Evolutionary conservation across 2,329 filamentous ascomycete genomes (phyloP).

Genomic region (Fusarium sublunatum): DNA sequence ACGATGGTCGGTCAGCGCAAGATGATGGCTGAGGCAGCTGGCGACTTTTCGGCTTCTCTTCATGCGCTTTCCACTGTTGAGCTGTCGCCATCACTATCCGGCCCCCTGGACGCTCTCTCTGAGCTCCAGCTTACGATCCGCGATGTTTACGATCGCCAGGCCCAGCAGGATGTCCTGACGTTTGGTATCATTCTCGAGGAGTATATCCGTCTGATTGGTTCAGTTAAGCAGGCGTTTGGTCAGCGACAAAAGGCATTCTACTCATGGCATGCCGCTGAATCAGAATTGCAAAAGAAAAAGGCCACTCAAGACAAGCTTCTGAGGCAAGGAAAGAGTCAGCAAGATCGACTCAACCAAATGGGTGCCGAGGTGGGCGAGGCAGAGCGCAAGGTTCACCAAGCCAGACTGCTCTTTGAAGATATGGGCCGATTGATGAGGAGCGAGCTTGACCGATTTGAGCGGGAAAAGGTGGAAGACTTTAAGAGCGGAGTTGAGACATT

Average conservation of each 20-base stretch:
- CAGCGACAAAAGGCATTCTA: conserved; percentile 97
- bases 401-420: conserved; percentile 90
- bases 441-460: conserved; percentile 93
- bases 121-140: conserved; percentile 93
- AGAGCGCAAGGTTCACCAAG: conserved; percentile 91
- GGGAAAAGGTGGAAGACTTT: conserved; percentile 98
- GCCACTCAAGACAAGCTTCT: conserved; percentile 92
- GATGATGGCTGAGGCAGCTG: conserved; percentile 90
- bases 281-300: conserved; percentile 90
- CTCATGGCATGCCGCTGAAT: conserved; percentile 91
- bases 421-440: conserved; percentile 94
- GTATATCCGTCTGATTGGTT: conserved; percentile 95
- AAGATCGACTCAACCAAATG: conserved; percentile 92
- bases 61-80: conserved; percentile 93
- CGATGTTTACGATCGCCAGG: conserved; percentile 95
- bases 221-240: conserved; percentile 90
- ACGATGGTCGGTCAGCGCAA: conserved; percentile 92
- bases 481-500: conserved; percentile 99
- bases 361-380: conserved; percentile 94
- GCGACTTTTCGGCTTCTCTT: conserved; percentile 92
- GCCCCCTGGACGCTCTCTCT: conserved; percentile 89
- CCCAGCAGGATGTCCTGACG: conserved; percentile 95
- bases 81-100: conserved; percentile 86
- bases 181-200: conserved; percentile 98
- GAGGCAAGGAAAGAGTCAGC: conserved; percentile 92